phyloP scores from a whole-genome alignment of 306 rosid species.

The Gastrolobium bilobum region DNA sequence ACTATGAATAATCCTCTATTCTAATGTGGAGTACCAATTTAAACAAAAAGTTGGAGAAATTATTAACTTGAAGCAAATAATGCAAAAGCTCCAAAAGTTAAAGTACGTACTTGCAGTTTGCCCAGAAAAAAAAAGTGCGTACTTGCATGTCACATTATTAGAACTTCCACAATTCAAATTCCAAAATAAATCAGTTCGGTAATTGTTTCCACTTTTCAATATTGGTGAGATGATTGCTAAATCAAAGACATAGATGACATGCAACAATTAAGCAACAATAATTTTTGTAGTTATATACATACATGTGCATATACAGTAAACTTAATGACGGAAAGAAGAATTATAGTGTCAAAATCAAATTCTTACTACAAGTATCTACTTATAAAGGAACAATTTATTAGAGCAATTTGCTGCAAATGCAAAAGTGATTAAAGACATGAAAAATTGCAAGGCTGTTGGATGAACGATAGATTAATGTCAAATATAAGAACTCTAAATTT shows the following conservation, averaged over 20 bases:
- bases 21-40: not conserved
- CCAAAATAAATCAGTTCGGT: constrained; percentile 23
- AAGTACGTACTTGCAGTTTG: constrained; percentile 44
- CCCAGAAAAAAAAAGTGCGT: constrained; percentile 46
- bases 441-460: not conserved
- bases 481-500: not conserved
- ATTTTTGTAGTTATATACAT: constrained; percentile 31
- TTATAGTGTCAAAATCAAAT: constrained; percentile 28
- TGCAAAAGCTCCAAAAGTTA: constrained; percentile 47
- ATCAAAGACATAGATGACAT: constrained; percentile 33
- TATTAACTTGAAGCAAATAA: constrained; percentile 24
- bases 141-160: constrained; percentile 47
- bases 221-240: constrained; percentile 39
- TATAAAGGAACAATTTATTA: constrained; percentile 1
- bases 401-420: not conserved
- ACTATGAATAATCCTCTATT: constrained; percentile 2
- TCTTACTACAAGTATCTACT: constrained; percentile 20
- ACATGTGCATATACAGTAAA: constrained; percentile 40
- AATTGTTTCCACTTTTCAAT: constrained; percentile 33
- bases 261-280: constrained; percentile 42
- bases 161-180: constrained; percentile 25
- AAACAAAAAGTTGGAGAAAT: constrained; percentile 1
- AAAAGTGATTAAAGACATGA: not conserved
- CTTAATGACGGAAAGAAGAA: constrained; percentile 29
- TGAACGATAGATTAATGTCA: constrained; percentile 12